A percentile compares a stretch with the other conserved stretches of the same genome.
Conservation (phyloP, 225 moss, liverwort and hornwort genomes). For the Pleurozium schreberi region DNA sequence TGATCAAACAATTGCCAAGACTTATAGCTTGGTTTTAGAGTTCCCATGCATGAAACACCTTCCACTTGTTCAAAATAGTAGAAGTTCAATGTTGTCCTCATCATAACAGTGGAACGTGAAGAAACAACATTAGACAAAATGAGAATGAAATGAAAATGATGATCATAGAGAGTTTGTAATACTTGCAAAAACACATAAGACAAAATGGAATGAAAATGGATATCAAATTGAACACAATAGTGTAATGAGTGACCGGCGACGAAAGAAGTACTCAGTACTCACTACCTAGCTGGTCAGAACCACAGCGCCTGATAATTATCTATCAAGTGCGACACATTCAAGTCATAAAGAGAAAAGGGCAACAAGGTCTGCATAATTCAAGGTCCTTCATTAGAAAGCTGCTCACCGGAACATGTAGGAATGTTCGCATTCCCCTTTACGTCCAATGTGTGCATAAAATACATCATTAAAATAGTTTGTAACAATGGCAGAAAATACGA, state of each 20-base stretch:
- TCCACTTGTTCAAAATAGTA: background rate
- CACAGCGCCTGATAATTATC: background rate
- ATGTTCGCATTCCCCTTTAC: background rate
- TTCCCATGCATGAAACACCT: no score
- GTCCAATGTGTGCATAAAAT: background rate
- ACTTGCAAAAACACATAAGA: no score
- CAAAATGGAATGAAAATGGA: no score
- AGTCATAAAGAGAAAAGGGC: background rate
- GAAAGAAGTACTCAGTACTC: background rate
- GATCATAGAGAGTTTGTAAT: no score
- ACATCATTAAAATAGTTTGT: background rate
- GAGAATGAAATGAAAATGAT: no score
- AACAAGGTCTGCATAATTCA: background rate
- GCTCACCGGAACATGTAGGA: background rate
- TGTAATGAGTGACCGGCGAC: background rate
- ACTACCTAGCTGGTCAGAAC: background rate
- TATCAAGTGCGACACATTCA: background rate
- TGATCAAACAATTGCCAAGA: background rate
- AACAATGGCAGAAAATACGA: background rate
- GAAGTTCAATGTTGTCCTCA: no score
- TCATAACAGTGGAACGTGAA: no score
- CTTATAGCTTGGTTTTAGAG: no score
- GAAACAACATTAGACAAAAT: no score
- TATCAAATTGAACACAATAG: no score
- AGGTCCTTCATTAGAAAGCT: background rate